Conservation (phyloP, 805 yeast genomes). For the Saccharomycopsis sp. region DNA sequence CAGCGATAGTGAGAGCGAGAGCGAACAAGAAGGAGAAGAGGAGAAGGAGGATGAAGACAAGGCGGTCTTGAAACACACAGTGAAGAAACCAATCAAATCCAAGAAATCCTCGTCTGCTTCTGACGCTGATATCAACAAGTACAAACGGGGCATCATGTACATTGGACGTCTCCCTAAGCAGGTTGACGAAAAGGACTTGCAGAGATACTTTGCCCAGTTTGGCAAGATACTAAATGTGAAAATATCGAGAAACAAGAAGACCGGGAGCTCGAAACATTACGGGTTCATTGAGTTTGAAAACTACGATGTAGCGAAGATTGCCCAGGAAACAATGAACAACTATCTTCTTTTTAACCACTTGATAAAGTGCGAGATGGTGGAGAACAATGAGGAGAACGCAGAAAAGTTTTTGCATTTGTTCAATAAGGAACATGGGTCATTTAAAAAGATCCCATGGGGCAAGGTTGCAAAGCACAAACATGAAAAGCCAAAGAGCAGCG, state of each 20-base stretch:
- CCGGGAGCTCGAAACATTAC: constrained; percentile 86
- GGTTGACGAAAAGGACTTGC: constrained; percentile 70
- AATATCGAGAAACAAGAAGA: constrained; percentile 78
- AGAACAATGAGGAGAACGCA: constrained; percentile 28
- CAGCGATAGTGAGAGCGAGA: constrained; percentile 13
- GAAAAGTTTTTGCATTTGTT: constrained; percentile 39
- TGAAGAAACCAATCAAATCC: constrained; percentile 15
- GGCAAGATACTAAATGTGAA: constrained; percentile 75
- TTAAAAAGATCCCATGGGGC: constrained; percentile 51
- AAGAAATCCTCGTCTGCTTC: neutral
- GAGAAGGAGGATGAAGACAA: constrained; percentile 11
- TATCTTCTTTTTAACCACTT: constrained; percentile 84
- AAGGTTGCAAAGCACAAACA: constrained; percentile 43
- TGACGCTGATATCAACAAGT: constrained; percentile 22
- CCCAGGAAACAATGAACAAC: constrained; percentile 94
- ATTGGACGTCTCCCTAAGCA: constrained; percentile 91
- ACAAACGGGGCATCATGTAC: constrained; percentile 62
- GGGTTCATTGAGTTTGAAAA: constrained; percentile 81
- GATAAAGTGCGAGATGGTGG: constrained; percentile 55
- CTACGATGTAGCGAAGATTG: constrained; percentile 71
- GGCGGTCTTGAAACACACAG: neutral
- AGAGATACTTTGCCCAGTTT: constrained; percentile 80
- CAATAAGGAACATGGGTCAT: constrained; percentile 37
- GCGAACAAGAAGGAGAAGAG: constrained; percentile 13
- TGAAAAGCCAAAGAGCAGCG: constrained; percentile 49